These are phyloP conservation scores for Didymella arachidicola DNA, from an alignment of 2,329 filamentous ascomycete species.

Conservation along the genomic window DNA sequence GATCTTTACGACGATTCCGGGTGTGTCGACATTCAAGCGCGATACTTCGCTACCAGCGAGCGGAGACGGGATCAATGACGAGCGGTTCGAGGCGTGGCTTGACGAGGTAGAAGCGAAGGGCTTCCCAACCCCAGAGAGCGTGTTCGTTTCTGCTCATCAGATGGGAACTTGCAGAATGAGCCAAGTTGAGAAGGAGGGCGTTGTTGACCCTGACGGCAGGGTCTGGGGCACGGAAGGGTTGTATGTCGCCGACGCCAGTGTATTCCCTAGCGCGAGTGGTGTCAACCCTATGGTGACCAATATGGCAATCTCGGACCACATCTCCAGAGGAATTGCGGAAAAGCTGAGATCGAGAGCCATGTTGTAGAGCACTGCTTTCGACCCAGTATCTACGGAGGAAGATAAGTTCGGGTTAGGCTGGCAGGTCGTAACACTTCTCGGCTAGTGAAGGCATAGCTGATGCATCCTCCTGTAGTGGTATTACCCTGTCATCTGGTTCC, in stretches of 20 bases:
- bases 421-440: neutral
- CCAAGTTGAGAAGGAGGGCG: constrained; percentile 52
- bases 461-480: neutral
- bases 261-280: constrained; percentile 78
- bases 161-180: constrained; percentile 83
- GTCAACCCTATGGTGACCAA: constrained; percentile 84
- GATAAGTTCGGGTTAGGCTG: neutral
- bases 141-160: constrained; percentile 78
- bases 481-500: neutral
- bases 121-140: constrained; percentile 58
- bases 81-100: constrained; percentile 69
- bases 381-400: neutral
- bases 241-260: constrained; percentile 77
- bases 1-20: constrained; percentile 72
- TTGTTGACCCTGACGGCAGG: constrained; percentile 53
- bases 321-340: constrained; percentile 41
- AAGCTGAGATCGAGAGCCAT: constrained; percentile 35
- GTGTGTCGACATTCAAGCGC: constrained; percentile 69
- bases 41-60: constrained; percentile 24
- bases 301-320: constrained; percentile 62
- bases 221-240: constrained; percentile 72
- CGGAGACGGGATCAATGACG: constrained; percentile 62
- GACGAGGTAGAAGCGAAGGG: constrained; percentile 59
- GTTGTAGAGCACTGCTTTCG: neutral
- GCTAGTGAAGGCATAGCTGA: constrained; percentile 3